Conservation (phyloP, 2,329 filamentous ascomycete species). For the Aspergillus ochraceus region DNA sequence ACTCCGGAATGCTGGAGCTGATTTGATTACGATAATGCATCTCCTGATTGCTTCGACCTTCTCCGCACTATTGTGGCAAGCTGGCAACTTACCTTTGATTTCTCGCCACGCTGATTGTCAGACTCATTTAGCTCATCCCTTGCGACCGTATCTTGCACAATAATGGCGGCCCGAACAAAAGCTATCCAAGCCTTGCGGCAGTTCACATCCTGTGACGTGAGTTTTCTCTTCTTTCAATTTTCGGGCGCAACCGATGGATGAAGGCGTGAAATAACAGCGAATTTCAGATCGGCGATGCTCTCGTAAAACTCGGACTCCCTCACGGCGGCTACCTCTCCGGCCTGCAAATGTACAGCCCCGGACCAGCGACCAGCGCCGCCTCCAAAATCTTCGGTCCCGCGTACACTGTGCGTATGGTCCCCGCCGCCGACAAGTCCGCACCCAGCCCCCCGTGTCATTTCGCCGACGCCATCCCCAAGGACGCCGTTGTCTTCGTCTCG, state of each 20-base stretch:
- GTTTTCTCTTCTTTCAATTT: neutral
- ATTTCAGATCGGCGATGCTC: conserved; percentile 34
- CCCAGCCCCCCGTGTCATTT: conserved; percentile 36
- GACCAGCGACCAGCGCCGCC: conserved; percentile 12
- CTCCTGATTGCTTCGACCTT: no score
- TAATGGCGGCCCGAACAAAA: conserved; percentile 16
- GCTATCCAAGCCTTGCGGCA: conserved; percentile 15
- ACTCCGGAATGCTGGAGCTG: no score
- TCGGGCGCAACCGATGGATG: no score
- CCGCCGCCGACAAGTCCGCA: neutral
- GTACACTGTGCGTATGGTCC: neutral
- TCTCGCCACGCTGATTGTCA: no score
- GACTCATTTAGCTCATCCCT: no score
- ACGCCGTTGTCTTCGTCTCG: conserved; percentile 38
- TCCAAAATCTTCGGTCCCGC: conserved; percentile 20
- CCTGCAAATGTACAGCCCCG: conserved; percentile 32
- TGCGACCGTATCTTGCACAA: no score
- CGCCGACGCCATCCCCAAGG: conserved; percentile 35
- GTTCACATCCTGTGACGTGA: conserved; percentile 23
- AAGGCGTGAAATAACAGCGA: no score
- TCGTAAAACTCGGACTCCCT: conserved; percentile 33
- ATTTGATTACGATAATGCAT: no score
- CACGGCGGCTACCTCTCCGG: conserved; percentile 38
- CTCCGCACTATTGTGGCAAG: no score
- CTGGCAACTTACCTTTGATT: no score